Evolutionary conservation across 2,329 filamentous ascomycete species (phyloP).

Genomic region (Pseudonectria buxi): DNA sequence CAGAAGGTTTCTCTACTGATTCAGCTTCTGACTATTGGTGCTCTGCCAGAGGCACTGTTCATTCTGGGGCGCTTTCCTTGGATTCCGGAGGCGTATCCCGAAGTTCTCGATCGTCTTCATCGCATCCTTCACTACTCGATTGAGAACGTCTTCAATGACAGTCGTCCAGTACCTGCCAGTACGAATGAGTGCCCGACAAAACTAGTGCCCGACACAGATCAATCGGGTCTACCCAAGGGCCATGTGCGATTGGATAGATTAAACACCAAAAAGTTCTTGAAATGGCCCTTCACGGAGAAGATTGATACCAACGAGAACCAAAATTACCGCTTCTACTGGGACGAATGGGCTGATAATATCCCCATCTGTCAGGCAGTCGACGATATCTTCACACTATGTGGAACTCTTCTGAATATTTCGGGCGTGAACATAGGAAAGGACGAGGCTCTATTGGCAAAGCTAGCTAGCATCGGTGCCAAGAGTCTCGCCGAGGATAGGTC

Average conservation of each 20-base stretch:
- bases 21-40: slow-evolving; percentile 82
- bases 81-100: slow-evolving; percentile 78
- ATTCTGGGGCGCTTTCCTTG: slow-evolving; percentile 89
- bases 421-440: slow-evolving; percentile 89
- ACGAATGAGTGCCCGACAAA: slow-evolving; percentile 36
- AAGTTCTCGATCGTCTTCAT: slow-evolving; percentile 73
- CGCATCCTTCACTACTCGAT: slow-evolving; percentile 79
- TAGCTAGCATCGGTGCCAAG: slow-evolving; percentile 77
- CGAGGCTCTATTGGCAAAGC: slow-evolving; percentile 66
- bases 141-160: slow-evolving; percentile 59
- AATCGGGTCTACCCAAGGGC: slow-evolving; percentile 62
- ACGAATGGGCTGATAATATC: slow-evolving; percentile 92
- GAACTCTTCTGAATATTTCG: slow-evolving; percentile 75
- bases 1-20: slow-evolving; percentile 83
- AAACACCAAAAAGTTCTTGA: slow-evolving; percentile 58
- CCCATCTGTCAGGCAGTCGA: slow-evolving; percentile 86
- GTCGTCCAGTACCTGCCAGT: slow-evolving; percentile 28
- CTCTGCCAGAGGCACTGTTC: slow-evolving; percentile 86
- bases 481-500: slow-evolving; percentile 67
- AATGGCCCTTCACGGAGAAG: slow-evolving; percentile 80
- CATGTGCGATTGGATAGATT: slow-evolving; percentile 55
- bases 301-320: slow-evolving; percentile 66
- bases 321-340: slow-evolving; percentile 94
- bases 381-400: slow-evolving; percentile 82
- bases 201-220: slow-evolving; percentile 48